Conservation (phyloP, 768 basidiomycete species). For the Cubamyces lactineus region DNA sequence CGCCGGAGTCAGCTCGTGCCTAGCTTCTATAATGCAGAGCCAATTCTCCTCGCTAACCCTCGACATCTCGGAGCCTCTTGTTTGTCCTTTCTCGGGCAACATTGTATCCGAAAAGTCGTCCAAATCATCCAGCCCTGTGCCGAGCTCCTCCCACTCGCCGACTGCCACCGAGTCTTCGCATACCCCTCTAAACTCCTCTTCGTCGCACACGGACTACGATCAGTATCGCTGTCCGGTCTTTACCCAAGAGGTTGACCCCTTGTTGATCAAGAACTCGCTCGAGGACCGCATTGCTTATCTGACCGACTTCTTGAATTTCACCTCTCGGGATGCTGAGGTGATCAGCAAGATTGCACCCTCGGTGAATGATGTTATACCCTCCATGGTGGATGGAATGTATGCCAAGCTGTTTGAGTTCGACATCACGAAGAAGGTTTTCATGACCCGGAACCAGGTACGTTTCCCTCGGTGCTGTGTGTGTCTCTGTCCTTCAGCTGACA, state of each 20-base stretch:
- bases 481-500: background rate
- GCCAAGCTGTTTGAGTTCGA: slow-evolving; percentile 49
- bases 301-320: slow-evolving; percentile 50
- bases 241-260: slow-evolving; percentile 33
- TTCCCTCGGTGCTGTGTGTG: background rate
- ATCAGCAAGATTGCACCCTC: slow-evolving; percentile 45
- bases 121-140: slow-evolving; percentile 8
- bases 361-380: slow-evolving; percentile 47
- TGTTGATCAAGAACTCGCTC: slow-evolving; percentile 37
- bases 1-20: background rate
- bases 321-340: slow-evolving; percentile 44
- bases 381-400: slow-evolving; percentile 50
- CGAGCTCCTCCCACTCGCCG: slow-evolving; percentile 17
- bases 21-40: slow-evolving; percentile 15
- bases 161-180: slow-evolving; percentile 22
- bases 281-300: slow-evolving; percentile 47
- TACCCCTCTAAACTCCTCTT: slow-evolving; percentile 18
- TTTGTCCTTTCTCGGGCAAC: slow-evolving; percentile 24
- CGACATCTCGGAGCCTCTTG: slow-evolving; percentile 16
- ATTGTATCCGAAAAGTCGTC: slow-evolving; percentile 5
- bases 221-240: slow-evolving; percentile 25
- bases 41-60: slow-evolving; percentile 12
- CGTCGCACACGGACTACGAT: slow-evolving; percentile 17
- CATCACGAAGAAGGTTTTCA: slow-evolving; percentile 45
- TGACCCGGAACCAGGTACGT: slow-evolving; percentile 37